These are phyloP conservation scores for Mycena citricolor DNA, from an alignment of 1,284 basidiomycete species.

Conservation along the genomic window DNA sequence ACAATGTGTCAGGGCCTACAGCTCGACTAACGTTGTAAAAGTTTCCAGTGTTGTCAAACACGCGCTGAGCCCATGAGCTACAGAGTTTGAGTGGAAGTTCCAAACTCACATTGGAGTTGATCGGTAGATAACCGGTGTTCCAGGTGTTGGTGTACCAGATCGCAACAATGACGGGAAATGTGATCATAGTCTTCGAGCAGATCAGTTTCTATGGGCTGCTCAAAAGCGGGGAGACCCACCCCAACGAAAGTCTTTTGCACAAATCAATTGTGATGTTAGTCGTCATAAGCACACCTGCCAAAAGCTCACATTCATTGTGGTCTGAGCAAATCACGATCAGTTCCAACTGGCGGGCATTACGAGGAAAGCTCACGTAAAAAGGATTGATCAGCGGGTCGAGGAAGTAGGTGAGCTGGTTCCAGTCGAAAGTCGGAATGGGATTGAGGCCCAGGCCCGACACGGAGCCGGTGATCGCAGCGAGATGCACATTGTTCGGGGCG, in stretches of 20 bases:
- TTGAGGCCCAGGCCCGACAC: slow-evolving; percentile 21
- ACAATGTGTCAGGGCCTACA: slow-evolving; percentile 11
- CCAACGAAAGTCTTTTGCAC: slow-evolving; percentile 15
- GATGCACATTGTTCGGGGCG: slow-evolving; percentile 47
- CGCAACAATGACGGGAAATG: not conserved
- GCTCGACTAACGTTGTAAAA: slow-evolving; percentile 8
- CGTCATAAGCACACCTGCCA: too few species aligned
- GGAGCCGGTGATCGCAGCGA: slow-evolving; percentile 36
- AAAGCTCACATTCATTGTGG: slow-evolving; percentile 13
- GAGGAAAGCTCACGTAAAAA: slow-evolving; percentile 12
- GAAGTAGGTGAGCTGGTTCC: slow-evolving; percentile 2
- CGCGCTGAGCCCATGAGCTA: not conserved
- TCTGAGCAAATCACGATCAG: not conserved
- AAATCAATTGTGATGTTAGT: not conserved
- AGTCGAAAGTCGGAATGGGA: slow-evolving; percentile 18
- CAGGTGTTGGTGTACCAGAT: slow-evolving; percentile 12
- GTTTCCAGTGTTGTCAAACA: slow-evolving; percentile 16
- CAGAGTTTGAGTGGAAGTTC: not conserved
- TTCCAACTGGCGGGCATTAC: not conserved
- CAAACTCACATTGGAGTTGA: slow-evolving; percentile 16
- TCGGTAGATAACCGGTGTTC: slow-evolving; percentile 15
- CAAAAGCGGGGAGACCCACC: too few species aligned
- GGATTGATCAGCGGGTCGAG: slow-evolving; percentile 15
- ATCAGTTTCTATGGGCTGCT: too few species aligned
- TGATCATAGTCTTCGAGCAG: slow-evolving; percentile 3